Conservation (phyloP, 805 yeast genomes). For the Lipomyces yamadae region DNA sequence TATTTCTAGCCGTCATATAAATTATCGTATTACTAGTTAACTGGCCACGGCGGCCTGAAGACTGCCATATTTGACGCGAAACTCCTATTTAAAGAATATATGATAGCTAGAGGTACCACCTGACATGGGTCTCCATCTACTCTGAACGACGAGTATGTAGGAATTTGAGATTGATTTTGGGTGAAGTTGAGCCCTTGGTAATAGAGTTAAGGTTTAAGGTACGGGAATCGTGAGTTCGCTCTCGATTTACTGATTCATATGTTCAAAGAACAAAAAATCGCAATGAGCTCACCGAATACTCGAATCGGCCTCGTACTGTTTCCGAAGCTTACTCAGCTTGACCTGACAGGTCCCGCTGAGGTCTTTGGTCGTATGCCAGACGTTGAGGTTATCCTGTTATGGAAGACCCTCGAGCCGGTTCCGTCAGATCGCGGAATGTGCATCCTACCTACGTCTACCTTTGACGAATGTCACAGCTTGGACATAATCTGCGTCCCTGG, state of each 20-base stretch:
- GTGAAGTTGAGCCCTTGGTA: too few species aligned
- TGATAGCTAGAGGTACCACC: too few species aligned
- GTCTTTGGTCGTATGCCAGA: conserved; percentile 14
- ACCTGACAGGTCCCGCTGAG: conserved; percentile 17
- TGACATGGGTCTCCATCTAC: too few species aligned
- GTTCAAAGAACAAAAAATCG: neutral
- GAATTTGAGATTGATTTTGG: too few species aligned
- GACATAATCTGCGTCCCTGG: conserved; percentile 22
- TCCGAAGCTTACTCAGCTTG: conserved; percentile 18
- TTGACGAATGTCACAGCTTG: conserved; percentile 6
- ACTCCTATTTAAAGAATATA: too few species aligned
- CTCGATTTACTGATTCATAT: neutral
- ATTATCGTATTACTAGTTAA: too few species aligned
- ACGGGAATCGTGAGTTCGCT: neutral
- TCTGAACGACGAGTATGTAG: too few species aligned
- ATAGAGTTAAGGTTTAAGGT: too few species aligned
- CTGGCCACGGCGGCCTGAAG: too few species aligned
- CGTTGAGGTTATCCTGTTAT: neutral
- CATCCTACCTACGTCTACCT: conserved; percentile 10
- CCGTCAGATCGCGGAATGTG: conserved; percentile 9
- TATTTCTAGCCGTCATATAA: too few species aligned
- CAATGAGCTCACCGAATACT: neutral
- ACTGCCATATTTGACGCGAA: too few species aligned
- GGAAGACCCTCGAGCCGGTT: conserved; percentile 14
- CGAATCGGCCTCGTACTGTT: conserved; percentile 15